A percentile compares a stretch with the other conserved stretches of the same genome.
Evolutionary conservation across 495 filamentous ascomycete genomes (phyloP).

Genomic region (Cryomyces antarcticus): DNA sequence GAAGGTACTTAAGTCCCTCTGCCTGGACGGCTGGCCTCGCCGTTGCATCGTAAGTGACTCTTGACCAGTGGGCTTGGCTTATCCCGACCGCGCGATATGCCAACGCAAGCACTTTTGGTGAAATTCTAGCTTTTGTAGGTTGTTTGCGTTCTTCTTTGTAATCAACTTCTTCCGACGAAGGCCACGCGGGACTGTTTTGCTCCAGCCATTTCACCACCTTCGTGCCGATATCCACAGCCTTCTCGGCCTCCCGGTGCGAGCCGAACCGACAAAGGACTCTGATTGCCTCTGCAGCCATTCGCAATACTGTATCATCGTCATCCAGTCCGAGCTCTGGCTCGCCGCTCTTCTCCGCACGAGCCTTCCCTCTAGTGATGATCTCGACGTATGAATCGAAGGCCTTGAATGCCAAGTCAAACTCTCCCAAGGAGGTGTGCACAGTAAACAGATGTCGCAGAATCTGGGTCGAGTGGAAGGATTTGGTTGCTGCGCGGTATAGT

Average conservation of each 20-base stretch:
- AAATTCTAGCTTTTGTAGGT: constrained; percentile 14
- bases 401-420: constrained; percentile 72
- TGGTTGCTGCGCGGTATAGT: constrained; percentile 69
- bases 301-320: constrained; percentile 48
- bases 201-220: constrained; percentile 46
- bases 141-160: constrained; percentile 12
- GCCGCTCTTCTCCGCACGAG: constrained; percentile 56
- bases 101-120: constrained; percentile 34
- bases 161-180: constrained; percentile 8
- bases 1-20: constrained; percentile 52
- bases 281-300: constrained; percentile 59
- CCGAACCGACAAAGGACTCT: constrained; percentile 67
- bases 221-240: constrained; percentile 42
- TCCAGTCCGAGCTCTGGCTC: constrained; percentile 54
- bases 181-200: constrained; percentile 15
- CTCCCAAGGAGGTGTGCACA: constrained; percentile 64
- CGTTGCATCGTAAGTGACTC: constrained; percentile 51
- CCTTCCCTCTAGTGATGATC: constrained; percentile 61
- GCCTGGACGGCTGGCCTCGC: constrained; percentile 45
- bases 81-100: constrained; percentile 69
- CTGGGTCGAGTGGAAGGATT: constrained; percentile 81
- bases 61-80: constrained; percentile 68
- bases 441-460: constrained; percentile 76
- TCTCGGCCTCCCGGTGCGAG: constrained; percentile 49
- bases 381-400: constrained; percentile 80